Evolutionary conservation across 2,329 filamentous ascomycete genomes (phyloP).

Genomic region (Sporothrix variecibatus): DNA sequence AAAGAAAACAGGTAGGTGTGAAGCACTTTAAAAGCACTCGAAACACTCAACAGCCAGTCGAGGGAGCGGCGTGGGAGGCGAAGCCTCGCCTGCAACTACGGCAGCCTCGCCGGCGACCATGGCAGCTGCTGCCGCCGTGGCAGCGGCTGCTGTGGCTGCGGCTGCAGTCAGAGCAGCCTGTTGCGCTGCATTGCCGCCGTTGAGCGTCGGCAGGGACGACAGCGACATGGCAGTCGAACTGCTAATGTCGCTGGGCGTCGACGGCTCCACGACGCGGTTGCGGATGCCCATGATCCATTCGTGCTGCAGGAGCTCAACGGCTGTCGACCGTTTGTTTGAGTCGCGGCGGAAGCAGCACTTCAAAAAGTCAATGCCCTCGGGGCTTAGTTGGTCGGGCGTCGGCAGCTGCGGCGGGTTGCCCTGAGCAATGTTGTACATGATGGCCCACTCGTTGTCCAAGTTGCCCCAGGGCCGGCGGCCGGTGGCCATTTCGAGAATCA

Average conservation of each 20-base stretch:
- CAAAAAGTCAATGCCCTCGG: slow-evolving; percentile 83
- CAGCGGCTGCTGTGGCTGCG: background rate
- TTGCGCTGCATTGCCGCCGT: slow-evolving; percentile 31
- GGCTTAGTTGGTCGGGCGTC: slow-evolving; percentile 77
- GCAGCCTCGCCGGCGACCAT: background rate
- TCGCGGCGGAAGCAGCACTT: slow-evolving; percentile 84
- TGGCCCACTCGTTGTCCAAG: slow-evolving; percentile 98
- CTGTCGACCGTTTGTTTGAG: slow-evolving; percentile 74
- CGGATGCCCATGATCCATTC: slow-evolving; percentile 79
- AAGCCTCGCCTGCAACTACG: background rate
- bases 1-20: too few relatives aligned
- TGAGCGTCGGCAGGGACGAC: slow-evolving; percentile 29
- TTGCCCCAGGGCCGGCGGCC: slow-evolving; percentile 92
- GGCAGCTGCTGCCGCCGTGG: background rate
- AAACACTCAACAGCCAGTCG: background rate
- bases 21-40: background rate
- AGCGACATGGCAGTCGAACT: slow-evolving; percentile 43
- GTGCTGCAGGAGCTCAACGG: slow-evolving; percentile 87
- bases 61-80: background rate
- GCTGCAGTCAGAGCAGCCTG: background rate
- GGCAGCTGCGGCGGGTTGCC: slow-evolving; percentile 90
- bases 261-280: slow-evolving; percentile 64
- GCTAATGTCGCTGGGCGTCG: slow-evolving; percentile 59
- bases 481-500: slow-evolving; percentile 96
- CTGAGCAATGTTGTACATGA: slow-evolving; percentile 99